A percentile compares a stretch with the other conserved stretches of the same genome.
phyloP scores from a whole-genome alignment of 1,284 basidiomycete species.

The Erythrobasidium hasegawianum region DNA sequence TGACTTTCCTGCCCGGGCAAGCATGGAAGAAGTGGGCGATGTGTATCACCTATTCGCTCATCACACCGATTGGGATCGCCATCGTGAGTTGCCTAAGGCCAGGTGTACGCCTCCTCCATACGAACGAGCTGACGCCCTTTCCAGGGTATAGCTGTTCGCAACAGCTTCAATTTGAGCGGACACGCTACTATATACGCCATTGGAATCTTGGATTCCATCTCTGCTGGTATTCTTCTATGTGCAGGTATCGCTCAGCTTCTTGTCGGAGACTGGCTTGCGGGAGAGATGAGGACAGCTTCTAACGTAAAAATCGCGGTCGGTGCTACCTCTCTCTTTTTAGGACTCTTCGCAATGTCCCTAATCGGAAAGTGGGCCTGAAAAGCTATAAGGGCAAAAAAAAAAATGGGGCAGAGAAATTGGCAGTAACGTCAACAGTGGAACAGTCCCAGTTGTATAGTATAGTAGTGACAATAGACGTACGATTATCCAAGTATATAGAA shows the following conservation, averaged over 20 bases:
- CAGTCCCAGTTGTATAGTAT: too few relatives aligned
- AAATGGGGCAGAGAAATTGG: too few relatives aligned
- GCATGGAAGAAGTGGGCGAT: slow-evolving; percentile 42
- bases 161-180: slow-evolving; percentile 46
- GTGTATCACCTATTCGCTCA: slow-evolving; percentile 43
- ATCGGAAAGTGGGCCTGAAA: slow-evolving; percentile 31
- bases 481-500: too few relatives aligned
- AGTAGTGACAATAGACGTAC: too few relatives aligned
- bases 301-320: slow-evolving; percentile 13
- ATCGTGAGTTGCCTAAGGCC: slow-evolving; percentile 38
- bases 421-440: too few relatives aligned
- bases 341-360: slow-evolving; percentile 23
- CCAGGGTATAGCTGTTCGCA: slow-evolving; percentile 48
- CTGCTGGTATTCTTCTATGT: slow-evolving; percentile 68
- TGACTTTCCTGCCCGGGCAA: slow-evolving; percentile 35
- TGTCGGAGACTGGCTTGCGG: slow-evolving; percentile 30
- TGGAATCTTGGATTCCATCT: slow-evolving; percentile 77
- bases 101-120: too few relatives aligned
- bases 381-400: too few relatives aligned
- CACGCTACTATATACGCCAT: slow-evolving; percentile 45
- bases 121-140: too few relatives aligned
- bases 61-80: slow-evolving; percentile 41
- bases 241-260: slow-evolving; percentile 28
- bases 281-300: slow-evolving; percentile 21
- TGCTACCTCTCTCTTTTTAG: slow-evolving; percentile 9